Base-by-base conservation (phyloP, 2,329 filamentous ascomycete genomes). In the Metarhizium anisopliae region DNA sequence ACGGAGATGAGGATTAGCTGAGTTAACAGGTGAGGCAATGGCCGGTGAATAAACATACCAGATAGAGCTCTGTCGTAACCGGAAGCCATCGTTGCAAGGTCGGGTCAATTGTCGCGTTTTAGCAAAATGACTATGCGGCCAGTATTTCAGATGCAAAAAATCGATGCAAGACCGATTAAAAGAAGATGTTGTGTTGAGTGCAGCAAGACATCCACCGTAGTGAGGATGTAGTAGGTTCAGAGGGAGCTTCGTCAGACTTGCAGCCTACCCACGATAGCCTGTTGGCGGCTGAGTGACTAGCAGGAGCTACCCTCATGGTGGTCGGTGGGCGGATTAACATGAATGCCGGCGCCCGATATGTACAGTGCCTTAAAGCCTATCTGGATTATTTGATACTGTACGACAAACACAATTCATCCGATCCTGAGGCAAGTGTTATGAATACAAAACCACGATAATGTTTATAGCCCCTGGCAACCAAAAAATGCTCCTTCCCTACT, bases 31-130 rank as follows among this genome's bases (percentile, higher is more conserved):
- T 6, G 18, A 32, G 30, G 42, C 51, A 51, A 54, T 43, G 59
- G 56, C 20, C 20, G 20, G 60, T 5, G 55, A 42, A 54, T n/a
- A 56, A 6, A 70, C 86, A 78, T 85, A 96, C 92, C 93, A 77
- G 93, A 97, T 74, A 97, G 86, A 77, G 93, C 94, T 88, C 94
- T 89, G 80, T 99, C 94, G 79, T 99, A 99, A 76, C 93, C 93
- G 67, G 92, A 96, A 74, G 91, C 88, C 90, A 95, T 85, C 65
- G 45, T 66, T 51, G 51, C 20, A 53, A 45, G 49, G 45, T 25
- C 7, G n/a, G 11, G 8, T 47, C 14, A 32, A 50, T 11, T 52
- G 11, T 35, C 36, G 30, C 51, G 43, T 30, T 42, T 38, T 20
- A 18, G 7, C 52, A 18, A n/a, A 20, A 25, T 18, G 7, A 32